Conservation (phyloP, 257 asterid species). For the Henckelia pumila region DNA sequence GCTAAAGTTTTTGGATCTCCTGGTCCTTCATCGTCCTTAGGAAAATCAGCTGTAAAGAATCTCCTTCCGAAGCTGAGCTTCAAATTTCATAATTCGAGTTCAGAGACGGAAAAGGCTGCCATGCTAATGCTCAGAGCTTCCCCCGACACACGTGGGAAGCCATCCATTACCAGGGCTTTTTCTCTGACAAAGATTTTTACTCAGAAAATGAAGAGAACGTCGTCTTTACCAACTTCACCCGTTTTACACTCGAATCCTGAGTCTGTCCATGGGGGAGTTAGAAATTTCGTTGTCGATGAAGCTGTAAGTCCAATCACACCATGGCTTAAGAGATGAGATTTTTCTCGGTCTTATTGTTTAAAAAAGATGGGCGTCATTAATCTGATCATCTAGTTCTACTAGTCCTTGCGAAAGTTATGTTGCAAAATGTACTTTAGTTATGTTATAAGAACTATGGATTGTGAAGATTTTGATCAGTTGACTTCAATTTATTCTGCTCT, state of each 20-base stretch:
- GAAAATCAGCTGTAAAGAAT: slow-evolving; percentile 51
- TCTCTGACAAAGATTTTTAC: slow-evolving; percentile 67
- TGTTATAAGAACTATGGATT: neutral
- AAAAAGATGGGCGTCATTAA: too few relatives aligned
- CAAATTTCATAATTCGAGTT: slow-evolving; percentile 54
- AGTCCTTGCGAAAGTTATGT: neutral
- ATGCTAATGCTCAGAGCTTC: slow-evolving; percentile 65
- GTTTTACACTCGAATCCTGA: slow-evolving; percentile 77
- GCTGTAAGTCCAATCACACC: slow-evolving; percentile 42
- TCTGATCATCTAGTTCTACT: neutral
- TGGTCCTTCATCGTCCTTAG: slow-evolving; percentile 50
- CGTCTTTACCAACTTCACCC: slow-evolving; percentile 76
- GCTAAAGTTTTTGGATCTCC: slow-evolving; percentile 49
- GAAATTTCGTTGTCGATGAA: slow-evolving; percentile 28
- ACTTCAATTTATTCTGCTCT: neutral
- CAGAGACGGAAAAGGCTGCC: slow-evolving; percentile 76
- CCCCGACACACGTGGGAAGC: slow-evolving; percentile 43
- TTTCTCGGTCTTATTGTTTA: neutral
- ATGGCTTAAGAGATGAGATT: neutral
- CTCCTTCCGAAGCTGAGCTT: slow-evolving; percentile 77
- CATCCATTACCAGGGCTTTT: slow-evolving; percentile 50
- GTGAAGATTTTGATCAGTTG: neutral
- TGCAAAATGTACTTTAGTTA: neutral
- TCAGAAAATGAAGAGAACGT: slow-evolving; percentile 56
- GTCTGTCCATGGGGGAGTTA: slow-evolving; percentile 63